Evolutionary conservation across 192 early-diverging fungal genomes (phyloP), one percentile per base, ranked within the genome.

Genomic region (Geranomyces variabilis): DNA sequence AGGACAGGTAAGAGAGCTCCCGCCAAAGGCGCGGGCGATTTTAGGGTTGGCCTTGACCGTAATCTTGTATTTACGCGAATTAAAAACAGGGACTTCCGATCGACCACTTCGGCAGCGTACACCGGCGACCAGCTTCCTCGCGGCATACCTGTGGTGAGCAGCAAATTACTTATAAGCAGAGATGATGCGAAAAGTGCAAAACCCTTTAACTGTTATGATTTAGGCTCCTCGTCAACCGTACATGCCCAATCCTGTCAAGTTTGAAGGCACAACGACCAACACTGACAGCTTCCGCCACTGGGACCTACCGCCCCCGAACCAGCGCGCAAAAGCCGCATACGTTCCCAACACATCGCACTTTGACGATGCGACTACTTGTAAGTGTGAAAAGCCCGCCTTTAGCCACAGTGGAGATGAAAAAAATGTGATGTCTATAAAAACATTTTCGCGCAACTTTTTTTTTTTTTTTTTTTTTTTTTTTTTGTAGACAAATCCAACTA

Each of bases 61-160:
- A 70, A 31, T 48, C 60, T 3, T 30, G 34, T n/a, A 21, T 68
- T 41, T 31, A 13, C 0, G 17, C 22, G 22, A 9, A 57, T 41
- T 41, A 41, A 41, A 41, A 41, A 7, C 47, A 83, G 82, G 19
- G 82, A 84, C 49, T 84, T 80, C 63, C 77, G 75, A 59, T 81
- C 79, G 21, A 84, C 82, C 7, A 77, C 74, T 10, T 55, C 70
- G 21, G 77, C 82, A 0, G 65, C 82, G 10, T 84, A 84, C 49
- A 67, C 75, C 12, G 75, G 63, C 22, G 80, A 81, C 47, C 65
- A 72, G 45, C 30, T 71, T 24, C 56, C 59, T 44, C 41, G 63
- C 24, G 31, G 58, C 8, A 29, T 29, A 28, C 17, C 63, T 24
- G 41, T 46, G 63, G 63, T 46, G 17, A 41, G 29, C 7, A 10